A percentile compares a stretch with the other conserved stretches of the same genome.
Conservation (phyloP, 768 basidiomycete genomes). For the Lactarius deliciosus region DNA sequence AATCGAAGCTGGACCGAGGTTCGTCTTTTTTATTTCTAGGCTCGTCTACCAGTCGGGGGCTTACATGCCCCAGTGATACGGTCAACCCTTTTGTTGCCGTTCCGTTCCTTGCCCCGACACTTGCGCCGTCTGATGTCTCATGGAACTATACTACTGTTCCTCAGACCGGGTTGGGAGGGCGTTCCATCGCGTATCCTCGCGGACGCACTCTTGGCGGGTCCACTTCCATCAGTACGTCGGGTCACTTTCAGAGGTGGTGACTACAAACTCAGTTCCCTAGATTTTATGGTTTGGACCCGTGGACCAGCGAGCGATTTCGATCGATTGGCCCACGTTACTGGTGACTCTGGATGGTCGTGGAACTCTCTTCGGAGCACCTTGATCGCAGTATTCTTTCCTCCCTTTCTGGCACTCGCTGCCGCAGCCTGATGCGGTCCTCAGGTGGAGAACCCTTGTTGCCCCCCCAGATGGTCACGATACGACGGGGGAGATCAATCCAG, state of each 20-base stretch:
- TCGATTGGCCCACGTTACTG: slow-evolving; percentile 26
- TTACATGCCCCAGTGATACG: not conserved
- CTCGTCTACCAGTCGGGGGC: not conserved
- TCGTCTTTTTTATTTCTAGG: not conserved
- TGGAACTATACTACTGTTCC: slow-evolving; percentile 32
- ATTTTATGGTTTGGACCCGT: slow-evolving; percentile 23
- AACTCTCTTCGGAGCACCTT: slow-evolving; percentile 18
- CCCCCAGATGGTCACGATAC: slow-evolving; percentile 29
- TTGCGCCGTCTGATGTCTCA: slow-evolving; percentile 18
- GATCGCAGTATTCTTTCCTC: not conserved
- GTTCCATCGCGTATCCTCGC: slow-evolving; percentile 27
- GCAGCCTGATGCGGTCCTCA: not conserved
- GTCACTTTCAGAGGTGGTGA: not conserved
- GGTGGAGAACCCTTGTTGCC: slow-evolving; percentile 7
- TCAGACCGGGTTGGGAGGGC: slow-evolving; percentile 21
- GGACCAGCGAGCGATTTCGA: slow-evolving; percentile 30
- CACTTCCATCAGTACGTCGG: slow-evolving; percentile 27
- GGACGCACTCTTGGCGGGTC: slow-evolving; percentile 29
- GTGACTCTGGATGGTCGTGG: slow-evolving; percentile 31
- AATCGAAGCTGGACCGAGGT: slow-evolving; percentile 30
- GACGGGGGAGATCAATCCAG: slow-evolving; percentile 30
- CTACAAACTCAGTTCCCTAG: not conserved
- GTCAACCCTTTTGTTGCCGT: not conserved
- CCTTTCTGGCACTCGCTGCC: not conserved
- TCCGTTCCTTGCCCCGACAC: slow-evolving; percentile 2